Evolutionary conservation across 2,329 filamentous ascomycete species (phyloP), one percentile per base, ranked within the genome.

Genomic region (Xylaria sp.): DNA sequence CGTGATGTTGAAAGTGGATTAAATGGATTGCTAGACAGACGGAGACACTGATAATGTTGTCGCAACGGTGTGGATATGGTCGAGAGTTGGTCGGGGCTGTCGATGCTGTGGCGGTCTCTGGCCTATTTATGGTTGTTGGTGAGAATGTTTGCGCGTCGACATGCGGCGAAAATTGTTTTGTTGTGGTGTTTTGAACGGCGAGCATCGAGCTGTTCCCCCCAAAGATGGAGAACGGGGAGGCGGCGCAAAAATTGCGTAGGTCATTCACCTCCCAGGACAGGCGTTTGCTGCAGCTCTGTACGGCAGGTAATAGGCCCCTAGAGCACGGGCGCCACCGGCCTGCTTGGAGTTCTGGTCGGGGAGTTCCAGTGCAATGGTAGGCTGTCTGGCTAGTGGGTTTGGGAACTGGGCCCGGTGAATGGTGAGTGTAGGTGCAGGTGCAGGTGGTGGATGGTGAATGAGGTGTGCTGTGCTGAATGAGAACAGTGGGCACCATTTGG

Each of bases 91-190:
- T 19, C 15, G 35, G 25, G 38, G 47, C 11, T 53, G 56, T 51
- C 47, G 58, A 60, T 70, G 23, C 1, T 15, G 3, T 35, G 7
- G 31, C 7, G 19, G 49, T 57, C 56, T 58, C 59, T n/a, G 19
- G 33, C 5, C n/a, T n/a, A n/a, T 51, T 56, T 35, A 58, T 48
- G 57, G 46, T 25, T 52, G 51, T 49, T 51, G 59, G 58, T 56
- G 48, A 52, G 55, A 58, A 62, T 66, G 59, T 66, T 71, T 68
- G 66, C 70, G 70, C 70, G 70, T 72, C 64, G 63, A 62, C 58
- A 57, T 60, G 60, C 49, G 51, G 60, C 68, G 67, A 72, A 72
- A 72, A 69, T 66, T 68, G 66, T 67, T 68, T 71, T 71, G 69
- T 72, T 69, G 58, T 71, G 70, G 66, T 71, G 63, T 69, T 70